A percentile compares a stretch with the other conserved stretches of the same genome.
phyloP scores from a whole-genome alignment of 2,329 filamentous ascomycete genomes.

The Zymoseptoria tritici region DNA sequence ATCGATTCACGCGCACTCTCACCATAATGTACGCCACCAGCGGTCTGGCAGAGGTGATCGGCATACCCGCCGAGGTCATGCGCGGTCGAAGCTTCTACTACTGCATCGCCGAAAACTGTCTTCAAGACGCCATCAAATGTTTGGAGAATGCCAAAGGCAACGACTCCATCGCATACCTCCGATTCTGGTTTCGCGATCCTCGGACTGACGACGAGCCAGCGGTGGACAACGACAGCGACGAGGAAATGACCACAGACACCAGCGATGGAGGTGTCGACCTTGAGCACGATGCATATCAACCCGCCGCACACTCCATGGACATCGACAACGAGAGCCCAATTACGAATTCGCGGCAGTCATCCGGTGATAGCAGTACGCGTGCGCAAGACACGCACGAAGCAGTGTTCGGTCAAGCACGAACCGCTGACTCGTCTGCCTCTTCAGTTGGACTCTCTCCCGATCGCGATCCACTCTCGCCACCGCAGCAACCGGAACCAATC shows the following conservation, averaged over 20 bases:
- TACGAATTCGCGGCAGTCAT: conserved; percentile 33
- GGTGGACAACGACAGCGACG: conserved; percentile 34
- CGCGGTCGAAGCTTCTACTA: conserved; percentile 78
- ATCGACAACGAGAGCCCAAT: conserved; percentile 16
- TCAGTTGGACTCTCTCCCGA: conserved; percentile 26
- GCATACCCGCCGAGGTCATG: conserved; percentile 61
- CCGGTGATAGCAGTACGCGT: conserved; percentile 38
- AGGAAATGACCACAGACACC: conserved; percentile 42
- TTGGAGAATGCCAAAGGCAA: conserved; percentile 82
- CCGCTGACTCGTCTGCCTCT: conserved; percentile 32
- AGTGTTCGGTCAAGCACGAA: conserved; percentile 37
- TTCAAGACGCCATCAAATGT: conserved; percentile 68
- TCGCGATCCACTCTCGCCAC: conserved; percentile 14
- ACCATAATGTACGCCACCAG: conserved; percentile 82
- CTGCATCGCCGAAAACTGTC: conserved; percentile 70
- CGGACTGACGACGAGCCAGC: conserved; percentile 41
- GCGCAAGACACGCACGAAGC: conserved; percentile 33
- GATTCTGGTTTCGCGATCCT: conserved; percentile 77
- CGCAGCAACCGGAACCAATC: conserved; percentile 37
- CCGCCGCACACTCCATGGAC: conserved; percentile 9
- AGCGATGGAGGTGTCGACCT: conserved; percentile 45
- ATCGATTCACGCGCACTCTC: conserved; percentile 74
- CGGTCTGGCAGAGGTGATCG: conserved; percentile 67
- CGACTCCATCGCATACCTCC: conserved; percentile 82
- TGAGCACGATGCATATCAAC: conserved; percentile 21